Percentiles rank a stretch among this genome's conserved stretches.
Conservation (phyloP, 192 early-diverging fungal species). For the Coemansia sp. region DNA sequence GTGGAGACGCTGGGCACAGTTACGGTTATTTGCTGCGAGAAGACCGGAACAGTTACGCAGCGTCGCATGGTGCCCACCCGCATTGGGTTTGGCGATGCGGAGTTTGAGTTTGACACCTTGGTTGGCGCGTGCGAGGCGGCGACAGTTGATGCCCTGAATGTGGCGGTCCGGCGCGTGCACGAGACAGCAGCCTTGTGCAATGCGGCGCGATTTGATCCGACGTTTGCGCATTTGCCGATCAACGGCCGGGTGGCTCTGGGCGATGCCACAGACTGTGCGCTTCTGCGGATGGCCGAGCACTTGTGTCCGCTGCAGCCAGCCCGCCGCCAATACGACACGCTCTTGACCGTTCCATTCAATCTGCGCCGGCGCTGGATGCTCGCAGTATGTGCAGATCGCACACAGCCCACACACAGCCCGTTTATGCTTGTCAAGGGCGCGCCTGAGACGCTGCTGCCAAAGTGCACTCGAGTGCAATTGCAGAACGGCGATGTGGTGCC, state of each 20-base stretch:
- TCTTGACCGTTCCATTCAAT: conserved; percentile 69
- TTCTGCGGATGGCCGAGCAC: conserved; percentile 67
- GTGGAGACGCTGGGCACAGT: conserved; percentile 88
- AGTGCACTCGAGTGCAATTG: conserved; percentile 48
- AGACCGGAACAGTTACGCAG: conserved; percentile 90
- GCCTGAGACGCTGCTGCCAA: conserved; percentile 68
- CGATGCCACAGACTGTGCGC: conserved; percentile 84
- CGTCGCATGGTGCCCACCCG: conserved; percentile 67
- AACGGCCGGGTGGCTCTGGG: conserved; percentile 65
- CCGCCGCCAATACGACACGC: conserved; percentile 9
- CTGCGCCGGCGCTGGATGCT: conserved; percentile 75
- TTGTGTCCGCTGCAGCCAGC: conserved; percentile 14
- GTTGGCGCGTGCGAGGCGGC: not conserved
- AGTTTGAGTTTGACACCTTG: not conserved
- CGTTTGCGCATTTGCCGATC: conserved; percentile 53
- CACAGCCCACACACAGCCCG: conserved; percentile 19
- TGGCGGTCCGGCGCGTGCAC: conserved; percentile 33
- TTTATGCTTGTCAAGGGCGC: conserved; percentile 76
- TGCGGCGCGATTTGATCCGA: conserved; percentile 62
- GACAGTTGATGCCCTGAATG: conserved; percentile 6
- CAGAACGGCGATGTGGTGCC: conserved; percentile 43
- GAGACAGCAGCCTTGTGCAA: conserved; percentile 64
- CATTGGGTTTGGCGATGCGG: conserved; percentile 17
- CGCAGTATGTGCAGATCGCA: conserved; percentile 4
- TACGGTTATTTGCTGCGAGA: conserved; percentile 75